phyloP scores from a whole-genome alignment of 768 basidiomycete genomes.

The Plicaturopsis crispa region DNA sequence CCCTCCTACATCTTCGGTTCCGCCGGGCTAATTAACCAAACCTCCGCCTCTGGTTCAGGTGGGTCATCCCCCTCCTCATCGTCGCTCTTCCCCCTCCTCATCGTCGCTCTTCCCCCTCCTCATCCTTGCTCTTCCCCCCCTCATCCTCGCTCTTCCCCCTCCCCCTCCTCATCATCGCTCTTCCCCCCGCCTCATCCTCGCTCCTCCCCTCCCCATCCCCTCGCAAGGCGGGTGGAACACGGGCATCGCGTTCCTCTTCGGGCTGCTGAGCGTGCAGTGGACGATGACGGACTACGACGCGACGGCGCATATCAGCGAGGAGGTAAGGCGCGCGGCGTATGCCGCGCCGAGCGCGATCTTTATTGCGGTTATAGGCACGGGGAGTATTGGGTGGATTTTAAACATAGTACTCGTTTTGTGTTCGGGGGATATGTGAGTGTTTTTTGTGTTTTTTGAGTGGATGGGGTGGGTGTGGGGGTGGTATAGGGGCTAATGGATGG shows the following conservation, averaged over 20 bases:
- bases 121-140: no score
- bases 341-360: slow-evolving; percentile 63
- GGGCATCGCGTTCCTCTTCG: slow-evolving; percentile 80
- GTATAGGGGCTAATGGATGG: no score
- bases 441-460: not conserved
- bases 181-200: no score
- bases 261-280: slow-evolving; percentile 83
- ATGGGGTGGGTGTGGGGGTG: no score
- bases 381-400: slow-evolving; percentile 76
- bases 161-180: no score
- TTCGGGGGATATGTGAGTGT: slow-evolving; percentile 62
- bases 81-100: no score
- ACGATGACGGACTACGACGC: slow-evolving; percentile 80
- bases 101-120: no score
- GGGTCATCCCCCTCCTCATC: no score
- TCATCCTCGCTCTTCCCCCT: no score
- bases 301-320: slow-evolving; percentile 78
- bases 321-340: slow-evolving; percentile 73
- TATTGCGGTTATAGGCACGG: slow-evolving; percentile 67
- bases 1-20: slow-evolving; percentile 77
- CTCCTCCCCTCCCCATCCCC: no score
- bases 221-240: slow-evolving; percentile 75
- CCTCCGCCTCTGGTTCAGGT: no score
- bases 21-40: slow-evolving; percentile 66
- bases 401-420: slow-evolving; percentile 86